A percentile compares a stretch with the other conserved stretches of the same genome.
Conservation (phyloP, 306 rosid genomes). For the Lotus japonicus region DNA sequence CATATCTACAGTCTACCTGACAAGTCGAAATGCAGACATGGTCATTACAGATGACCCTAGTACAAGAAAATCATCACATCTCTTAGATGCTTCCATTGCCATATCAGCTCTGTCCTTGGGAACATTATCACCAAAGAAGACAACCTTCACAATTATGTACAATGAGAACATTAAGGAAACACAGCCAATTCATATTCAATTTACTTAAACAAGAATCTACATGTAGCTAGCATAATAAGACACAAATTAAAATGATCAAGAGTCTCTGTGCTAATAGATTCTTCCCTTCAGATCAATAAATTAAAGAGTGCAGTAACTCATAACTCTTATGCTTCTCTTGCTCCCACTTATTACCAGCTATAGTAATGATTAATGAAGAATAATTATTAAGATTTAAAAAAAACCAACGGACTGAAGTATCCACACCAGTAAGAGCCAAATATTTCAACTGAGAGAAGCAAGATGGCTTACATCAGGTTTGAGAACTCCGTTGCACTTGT, state of each 20-base stretch:
- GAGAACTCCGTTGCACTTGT: slow-evolving; percentile 79
- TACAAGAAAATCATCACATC: slow-evolving; percentile 87
- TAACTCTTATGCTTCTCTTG: not conserved
- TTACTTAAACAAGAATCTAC: slow-evolving; percentile 2
- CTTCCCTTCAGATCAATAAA: not conserved
- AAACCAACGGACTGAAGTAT: not conserved
- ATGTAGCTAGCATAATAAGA: not conserved
- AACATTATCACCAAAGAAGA: slow-evolving; percentile 91
- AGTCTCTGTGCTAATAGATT: not conserved
- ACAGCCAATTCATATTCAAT: not conserved
- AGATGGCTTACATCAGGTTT: slow-evolving; percentile 78
- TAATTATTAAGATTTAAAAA: too few species aligned
- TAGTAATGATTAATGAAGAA: not conserved
- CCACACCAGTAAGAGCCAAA: not conserved
- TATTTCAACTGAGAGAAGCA: slow-evolving; percentile 9
- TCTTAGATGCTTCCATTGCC: slow-evolving; percentile 71
- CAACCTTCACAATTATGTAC: slow-evolving; percentile 55
- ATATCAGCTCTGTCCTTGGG: slow-evolving; percentile 80
- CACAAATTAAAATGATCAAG: not conserved
- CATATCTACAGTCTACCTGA: slow-evolving; percentile 40
- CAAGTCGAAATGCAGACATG: slow-evolving; percentile 86
- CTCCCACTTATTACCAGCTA: not conserved
- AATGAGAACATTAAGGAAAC: slow-evolving; percentile 9
- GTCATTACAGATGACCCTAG: slow-evolving; percentile 93
- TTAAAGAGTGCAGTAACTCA: not conserved